Conservation (phyloP, 148 eudicot genomes). For the Persicaria maculosa region DNA sequence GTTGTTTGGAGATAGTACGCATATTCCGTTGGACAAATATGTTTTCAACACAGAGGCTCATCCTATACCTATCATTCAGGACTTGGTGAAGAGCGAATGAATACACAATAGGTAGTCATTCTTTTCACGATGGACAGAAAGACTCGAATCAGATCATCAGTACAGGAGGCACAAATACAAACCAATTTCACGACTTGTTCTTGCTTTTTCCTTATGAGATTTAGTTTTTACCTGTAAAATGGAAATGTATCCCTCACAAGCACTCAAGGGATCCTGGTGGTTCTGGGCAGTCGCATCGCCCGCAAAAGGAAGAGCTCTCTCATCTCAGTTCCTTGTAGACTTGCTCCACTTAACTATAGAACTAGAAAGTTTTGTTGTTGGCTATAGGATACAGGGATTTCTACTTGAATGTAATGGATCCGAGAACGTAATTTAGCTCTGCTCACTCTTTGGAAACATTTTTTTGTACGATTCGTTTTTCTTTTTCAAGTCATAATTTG, state of each 20-base stretch:
- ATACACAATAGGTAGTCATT: slow-evolving; percentile 4
- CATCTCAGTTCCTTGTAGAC: not conserved
- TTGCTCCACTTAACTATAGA: not conserved
- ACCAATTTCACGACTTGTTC: not conserved
- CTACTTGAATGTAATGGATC: slow-evolving; percentile 9
- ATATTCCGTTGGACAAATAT: slow-evolving; percentile 67
- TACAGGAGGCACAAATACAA: not conserved
- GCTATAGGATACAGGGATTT: not conserved
- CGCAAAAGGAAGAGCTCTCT: not conserved
- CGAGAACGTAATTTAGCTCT: not conserved
- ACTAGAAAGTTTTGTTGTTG: not conserved
- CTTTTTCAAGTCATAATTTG: not conserved
- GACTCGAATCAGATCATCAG: not conserved
- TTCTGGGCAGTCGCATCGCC: not conserved
- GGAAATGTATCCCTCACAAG: not conserved
- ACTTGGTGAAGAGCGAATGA: slow-evolving; percentile 25
- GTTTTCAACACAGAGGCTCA: slow-evolving; percentile 96
- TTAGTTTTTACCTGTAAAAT: not conserved
- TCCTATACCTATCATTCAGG: slow-evolving; percentile 55
- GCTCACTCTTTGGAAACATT: slow-evolving; percentile 6
- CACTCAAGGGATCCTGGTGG: not conserved
- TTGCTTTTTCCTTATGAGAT: not conserved
- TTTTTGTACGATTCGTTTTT: not conserved
- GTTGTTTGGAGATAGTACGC: slow-evolving; percentile 44
- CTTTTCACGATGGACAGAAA: not conserved